Base-by-base conservation (phyloP, 1,139 yeast genomes). In the Saccharomycopsis hybrid region DNA sequence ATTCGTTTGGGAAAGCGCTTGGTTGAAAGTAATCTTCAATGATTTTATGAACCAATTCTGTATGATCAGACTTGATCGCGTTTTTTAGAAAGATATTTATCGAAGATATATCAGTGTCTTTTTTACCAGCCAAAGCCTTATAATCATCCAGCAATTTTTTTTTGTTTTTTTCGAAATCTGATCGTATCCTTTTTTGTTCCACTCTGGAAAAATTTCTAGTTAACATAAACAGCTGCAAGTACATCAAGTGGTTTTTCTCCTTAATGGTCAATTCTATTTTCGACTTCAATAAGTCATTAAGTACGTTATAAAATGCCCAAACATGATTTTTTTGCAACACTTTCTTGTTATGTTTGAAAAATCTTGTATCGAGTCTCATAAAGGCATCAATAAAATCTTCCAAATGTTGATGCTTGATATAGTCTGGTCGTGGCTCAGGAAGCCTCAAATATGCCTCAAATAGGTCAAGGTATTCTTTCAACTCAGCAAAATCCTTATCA, bases 391-490 rank as follows among this genome's bases (percentile, higher is more conserved):
- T 11, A 3, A 52, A 44, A 40, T 52, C 44, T n/a, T 52, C 55
- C 33, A 49, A 44, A 40, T 52, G 55, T 5, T 29, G 35, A 11
- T 44, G 18, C 36, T 45, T 28, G 8, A 52, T 37, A 37, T 49
- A 38, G 28, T 52, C 51, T n/a, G 49, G 43, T 44, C 50, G 30
- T 18, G 55, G 55, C 13, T 30, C 30, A 3, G 55, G 55, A 8
- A 52, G 30, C 4, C 30, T 40, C 9, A 44, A 24, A 36, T 52
- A 52, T 29, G 43, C 41, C 2, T 44, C 38, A 24, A 52, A 46
- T 5, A 52, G 5, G n/a, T 38, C 38, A 24, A 18, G 24, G 41
- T 39, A 49, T 9, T 39, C 38, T 11, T 35, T 38, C 33, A 46
- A 39, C 9, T 46, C 42, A n/a, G 25, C 4, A 30, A 36, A 13